These are phyloP conservation scores for Corymbia calophylla DNA, from an alignment of 441 rosid genomes.

Conservation along the genomic window DNA sequence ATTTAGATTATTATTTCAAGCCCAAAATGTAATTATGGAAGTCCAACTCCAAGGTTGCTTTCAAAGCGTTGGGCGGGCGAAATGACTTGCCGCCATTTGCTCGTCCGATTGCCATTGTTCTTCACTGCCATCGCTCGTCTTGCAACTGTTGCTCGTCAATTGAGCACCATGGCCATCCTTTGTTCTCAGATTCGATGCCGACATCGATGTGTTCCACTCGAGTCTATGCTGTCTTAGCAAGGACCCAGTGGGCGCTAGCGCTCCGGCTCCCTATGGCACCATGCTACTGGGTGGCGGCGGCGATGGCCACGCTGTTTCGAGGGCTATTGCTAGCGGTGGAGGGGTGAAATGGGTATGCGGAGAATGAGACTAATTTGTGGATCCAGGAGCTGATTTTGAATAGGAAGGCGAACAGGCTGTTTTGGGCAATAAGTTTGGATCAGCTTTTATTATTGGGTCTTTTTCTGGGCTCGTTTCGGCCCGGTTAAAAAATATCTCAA, in stretches of 20 bases:
- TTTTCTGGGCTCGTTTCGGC: background rate
- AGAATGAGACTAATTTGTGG: constrained; percentile 2
- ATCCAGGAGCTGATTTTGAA: background rate
- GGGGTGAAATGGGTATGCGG: constrained; percentile 1
- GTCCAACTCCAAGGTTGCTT: background rate
- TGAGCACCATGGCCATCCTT: background rate
- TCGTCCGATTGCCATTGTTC: background rate
- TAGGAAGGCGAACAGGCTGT: background rate
- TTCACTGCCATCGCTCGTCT: background rate
- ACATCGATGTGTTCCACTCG: constrained; percentile 22
- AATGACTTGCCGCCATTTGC: background rate
- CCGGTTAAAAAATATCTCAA: background rate
- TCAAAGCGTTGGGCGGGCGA: background rate
- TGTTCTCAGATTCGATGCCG: background rate
- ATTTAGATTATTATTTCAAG: background rate
- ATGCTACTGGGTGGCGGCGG: constrained; percentile 64
- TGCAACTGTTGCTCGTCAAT: background rate
- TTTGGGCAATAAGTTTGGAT: background rate
- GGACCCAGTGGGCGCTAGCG: constrained; percentile 21
- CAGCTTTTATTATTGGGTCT: background rate
- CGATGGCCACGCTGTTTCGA: background rate
- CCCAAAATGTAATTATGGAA: background rate
- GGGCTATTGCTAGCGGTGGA: constrained; percentile 17
- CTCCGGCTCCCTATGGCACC: constrained; percentile 56
- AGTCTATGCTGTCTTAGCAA: constrained; percentile 42